Evolutionary conservation across 495 filamentous ascomycete genomes (phyloP).

Genomic region (Penicillium simplicissimum): DNA sequence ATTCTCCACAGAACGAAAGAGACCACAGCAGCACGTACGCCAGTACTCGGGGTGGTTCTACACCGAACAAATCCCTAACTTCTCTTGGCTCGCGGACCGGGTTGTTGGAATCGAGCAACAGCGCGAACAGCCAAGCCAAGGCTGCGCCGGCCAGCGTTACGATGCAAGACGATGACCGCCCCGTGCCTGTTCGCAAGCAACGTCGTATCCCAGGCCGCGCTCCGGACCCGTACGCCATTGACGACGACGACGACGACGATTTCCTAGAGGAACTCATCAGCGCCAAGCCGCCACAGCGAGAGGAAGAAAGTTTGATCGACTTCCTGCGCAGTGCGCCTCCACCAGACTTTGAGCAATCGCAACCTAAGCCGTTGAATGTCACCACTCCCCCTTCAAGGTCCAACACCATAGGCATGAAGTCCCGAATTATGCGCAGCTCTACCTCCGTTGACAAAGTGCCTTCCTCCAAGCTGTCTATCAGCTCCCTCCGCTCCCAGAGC

Average conservation of each 20-base stretch:
- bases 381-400: constrained; percentile 21
- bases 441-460: constrained; percentile 27
- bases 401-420: constrained; percentile 63
- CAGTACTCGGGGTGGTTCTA: constrained; percentile 46
- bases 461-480: constrained; percentile 33
- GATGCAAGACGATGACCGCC: constrained; percentile 27
- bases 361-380: constrained; percentile 42
- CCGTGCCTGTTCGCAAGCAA: constrained; percentile 59
- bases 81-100: constrained; percentile 61
- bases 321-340: constrained; percentile 85
- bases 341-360: constrained; percentile 53
- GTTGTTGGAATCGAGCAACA: constrained; percentile 48
- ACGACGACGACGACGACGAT: constrained; percentile 73
- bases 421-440: constrained; percentile 55
- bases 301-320: constrained; percentile 76
- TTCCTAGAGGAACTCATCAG: constrained; percentile 62
- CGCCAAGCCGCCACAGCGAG: constrained; percentile 44
- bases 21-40: constrained; percentile 36
- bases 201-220: constrained; percentile 74
- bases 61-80: constrained; percentile 46
- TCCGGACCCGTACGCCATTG: constrained; percentile 89
- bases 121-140: constrained; percentile 22
- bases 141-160: constrained; percentile 15
- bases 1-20: constrained; percentile 24
- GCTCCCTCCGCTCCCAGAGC: constrained; percentile 37